Percentiles rank a stretch among this genome's conserved stretches.
phyloP scores from a whole-genome alignment of 768 basidiomycete species.

The Coprinellus micaceus region DNA sequence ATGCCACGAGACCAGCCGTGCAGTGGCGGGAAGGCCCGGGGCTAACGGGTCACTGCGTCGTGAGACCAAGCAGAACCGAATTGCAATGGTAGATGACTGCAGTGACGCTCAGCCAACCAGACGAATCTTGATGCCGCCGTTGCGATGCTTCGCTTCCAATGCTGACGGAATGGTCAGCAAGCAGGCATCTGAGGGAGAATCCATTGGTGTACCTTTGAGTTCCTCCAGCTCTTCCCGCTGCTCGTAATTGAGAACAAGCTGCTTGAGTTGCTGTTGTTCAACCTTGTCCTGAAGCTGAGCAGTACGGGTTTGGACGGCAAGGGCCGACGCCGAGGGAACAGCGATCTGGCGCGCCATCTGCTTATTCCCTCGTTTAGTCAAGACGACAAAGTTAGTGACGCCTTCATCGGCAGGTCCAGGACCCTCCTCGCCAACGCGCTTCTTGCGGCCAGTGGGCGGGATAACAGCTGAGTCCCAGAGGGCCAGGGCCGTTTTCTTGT shows the following conservation, averaged over 20 bases:
- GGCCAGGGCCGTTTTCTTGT: constrained; percentile 81
- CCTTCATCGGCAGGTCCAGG: constrained; percentile 26
- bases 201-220: constrained; percentile 52
- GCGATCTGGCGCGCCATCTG: constrained; percentile 91
- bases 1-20: not conserved
- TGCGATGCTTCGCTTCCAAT: constrained; percentile 64
- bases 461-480: constrained; percentile 88
- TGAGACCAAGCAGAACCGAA: no score
- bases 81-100: not conserved
- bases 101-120: constrained; percentile 53
- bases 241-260: constrained; percentile 88
- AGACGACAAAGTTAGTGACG: constrained; percentile 88
- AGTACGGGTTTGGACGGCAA: constrained; percentile 87
- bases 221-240: constrained; percentile 87
- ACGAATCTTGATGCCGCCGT: constrained; percentile 72
- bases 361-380: constrained; percentile 91
- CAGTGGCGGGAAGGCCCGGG: no score
- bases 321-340: constrained; percentile 80
- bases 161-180: constrained; percentile 34
- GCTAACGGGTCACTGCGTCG: no score
- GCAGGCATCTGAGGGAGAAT: not conserved
- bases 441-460: constrained; percentile 62
- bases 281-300: constrained; percentile 93
- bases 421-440: constrained; percentile 53
- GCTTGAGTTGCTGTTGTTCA: constrained; percentile 95